These are phyloP conservation scores for Cladophialophora exuberans DNA, from an alignment of 2,329 filamentous ascomycete genomes.

Conservation along the genomic window DNA sequence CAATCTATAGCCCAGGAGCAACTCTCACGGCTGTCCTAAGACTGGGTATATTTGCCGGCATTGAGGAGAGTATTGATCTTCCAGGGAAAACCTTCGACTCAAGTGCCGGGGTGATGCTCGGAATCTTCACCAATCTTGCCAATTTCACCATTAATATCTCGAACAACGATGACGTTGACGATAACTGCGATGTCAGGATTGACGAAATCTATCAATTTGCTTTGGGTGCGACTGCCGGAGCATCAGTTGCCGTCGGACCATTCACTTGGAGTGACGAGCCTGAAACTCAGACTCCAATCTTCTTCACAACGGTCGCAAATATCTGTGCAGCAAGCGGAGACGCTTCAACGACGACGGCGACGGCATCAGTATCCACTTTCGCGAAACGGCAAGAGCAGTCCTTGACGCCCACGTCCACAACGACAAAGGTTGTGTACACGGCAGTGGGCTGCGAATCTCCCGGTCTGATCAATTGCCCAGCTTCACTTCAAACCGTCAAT, in stretches of 20 bases:
- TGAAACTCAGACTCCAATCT: too few relatives aligned
- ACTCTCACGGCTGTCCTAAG: background rate
- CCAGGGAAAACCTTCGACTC: background rate
- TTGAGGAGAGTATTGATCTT: background rate
- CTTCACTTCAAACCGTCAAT: background rate
- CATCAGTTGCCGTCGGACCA: background rate
- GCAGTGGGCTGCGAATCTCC: background rate
- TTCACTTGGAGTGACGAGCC: slow-evolving; percentile 1
- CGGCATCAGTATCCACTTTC: background rate
- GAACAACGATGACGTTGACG: background rate
- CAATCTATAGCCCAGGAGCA: background rate
- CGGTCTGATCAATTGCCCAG: slow-evolving; percentile 4
- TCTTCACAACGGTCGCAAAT: too few relatives aligned
- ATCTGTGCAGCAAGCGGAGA: too few relatives aligned
- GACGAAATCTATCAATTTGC: background rate
- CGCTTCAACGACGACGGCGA: too few relatives aligned
- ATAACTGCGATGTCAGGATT: background rate
- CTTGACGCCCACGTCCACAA: background rate
- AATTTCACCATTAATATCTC: slow-evolving; percentile 1
- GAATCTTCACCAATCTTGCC: slow-evolving; percentile 4
- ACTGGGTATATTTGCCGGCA: background rate
- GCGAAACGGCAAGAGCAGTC: background rate
- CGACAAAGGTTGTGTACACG: background rate
- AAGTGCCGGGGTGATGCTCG: background rate
- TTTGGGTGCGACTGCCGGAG: background rate